phyloP scores from a whole-genome alignment of 2,329 filamentous ascomycete genomes.

The Neophaeococcomyces mojaviensis region DNA sequence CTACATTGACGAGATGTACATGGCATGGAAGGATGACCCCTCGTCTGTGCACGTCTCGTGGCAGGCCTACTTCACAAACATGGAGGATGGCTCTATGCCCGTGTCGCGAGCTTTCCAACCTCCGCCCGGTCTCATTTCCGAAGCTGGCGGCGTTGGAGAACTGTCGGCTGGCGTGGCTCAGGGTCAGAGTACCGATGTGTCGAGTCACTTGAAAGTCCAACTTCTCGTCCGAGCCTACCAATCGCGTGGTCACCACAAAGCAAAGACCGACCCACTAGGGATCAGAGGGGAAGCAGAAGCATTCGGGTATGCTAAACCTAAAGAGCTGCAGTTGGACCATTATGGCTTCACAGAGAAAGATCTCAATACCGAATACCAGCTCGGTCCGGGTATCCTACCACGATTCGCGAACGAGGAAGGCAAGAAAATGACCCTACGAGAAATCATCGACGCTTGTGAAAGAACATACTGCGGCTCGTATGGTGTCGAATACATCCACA shows the following conservation, averaged over 20 bases:
- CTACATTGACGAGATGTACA: slow-evolving; percentile 99
- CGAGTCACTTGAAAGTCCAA: slow-evolving; percentile 97
- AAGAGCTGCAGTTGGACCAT: slow-evolving; percentile 85
- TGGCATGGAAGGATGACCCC: slow-evolving; percentile 92
- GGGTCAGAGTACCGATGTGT: slow-evolving; percentile 66
- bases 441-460: slow-evolving; percentile 90
- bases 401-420: slow-evolving; percentile 82
- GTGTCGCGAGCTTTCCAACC: slow-evolving; percentile 95
- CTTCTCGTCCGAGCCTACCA: slow-evolving; percentile 95
- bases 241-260: slow-evolving; percentile 95
- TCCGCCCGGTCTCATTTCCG: slow-evolving; percentile 82
- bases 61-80: slow-evolving; percentile 99
- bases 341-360: slow-evolving; percentile 95
- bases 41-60: slow-evolving; percentile 93
- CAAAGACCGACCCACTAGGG: slow-evolving; percentile 89
- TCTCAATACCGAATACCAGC: slow-evolving; percentile 79
- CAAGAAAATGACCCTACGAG: slow-evolving; percentile 92
- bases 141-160: slow-evolving; percentile 62
- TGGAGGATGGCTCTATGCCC: slow-evolving; percentile 97
- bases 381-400: slow-evolving; percentile 91
- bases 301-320: slow-evolving; percentile 79
- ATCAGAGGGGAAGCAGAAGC: slow-evolving; percentile 80
- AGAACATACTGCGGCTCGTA: slow-evolving; percentile 96
- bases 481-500: slow-evolving; percentile 97
- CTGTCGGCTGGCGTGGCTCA: slow-evolving; percentile 47